Evolutionary conservation across 495 filamentous ascomycete genomes (phyloP).

Genomic region (Aspergillus mulundensis): DNA sequence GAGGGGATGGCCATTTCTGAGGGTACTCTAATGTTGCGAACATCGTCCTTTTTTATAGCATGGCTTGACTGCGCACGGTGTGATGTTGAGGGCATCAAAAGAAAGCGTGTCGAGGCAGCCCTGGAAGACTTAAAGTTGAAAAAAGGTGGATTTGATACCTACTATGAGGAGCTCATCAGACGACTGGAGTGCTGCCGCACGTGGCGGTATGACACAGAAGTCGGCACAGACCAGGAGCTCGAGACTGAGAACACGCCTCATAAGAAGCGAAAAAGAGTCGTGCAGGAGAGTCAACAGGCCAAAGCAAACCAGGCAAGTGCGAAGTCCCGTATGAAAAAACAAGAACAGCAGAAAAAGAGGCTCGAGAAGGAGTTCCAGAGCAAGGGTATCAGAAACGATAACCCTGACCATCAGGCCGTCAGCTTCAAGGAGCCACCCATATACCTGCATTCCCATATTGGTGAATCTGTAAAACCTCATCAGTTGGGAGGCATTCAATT

Average conservation of each 20-base stretch:
- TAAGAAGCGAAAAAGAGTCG: constrained; percentile 46
- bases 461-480: constrained; percentile 51
- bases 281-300: constrained; percentile 44
- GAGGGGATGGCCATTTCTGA: constrained; percentile 10
- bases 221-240: background rate
- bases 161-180: constrained; percentile 21
- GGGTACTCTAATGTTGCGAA: constrained; percentile 25
- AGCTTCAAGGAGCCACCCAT: constrained; percentile 65
- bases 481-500: constrained; percentile 74
- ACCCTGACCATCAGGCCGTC: constrained; percentile 53
- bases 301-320: constrained; percentile 44
- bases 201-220: constrained; percentile 4
- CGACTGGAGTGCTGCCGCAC: constrained; percentile 16
- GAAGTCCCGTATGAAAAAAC: constrained; percentile 38
- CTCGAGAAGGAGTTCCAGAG: constrained; percentile 41
- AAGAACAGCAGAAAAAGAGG: constrained; percentile 45
- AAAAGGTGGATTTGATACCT: constrained; percentile 16
- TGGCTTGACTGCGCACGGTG: constrained; percentile 33
- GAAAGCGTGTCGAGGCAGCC: constrained; percentile 15
- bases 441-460: constrained; percentile 46
- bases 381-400: constrained; percentile 36
- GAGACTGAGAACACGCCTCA: constrained; percentile 15
- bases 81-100: constrained; percentile 17
- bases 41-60: constrained; percentile 34
- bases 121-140: constrained; percentile 17